Evolutionary conservation across 140 eudicot genomes (phyloP).

Genomic region (Erigeron philadelphicus): DNA sequence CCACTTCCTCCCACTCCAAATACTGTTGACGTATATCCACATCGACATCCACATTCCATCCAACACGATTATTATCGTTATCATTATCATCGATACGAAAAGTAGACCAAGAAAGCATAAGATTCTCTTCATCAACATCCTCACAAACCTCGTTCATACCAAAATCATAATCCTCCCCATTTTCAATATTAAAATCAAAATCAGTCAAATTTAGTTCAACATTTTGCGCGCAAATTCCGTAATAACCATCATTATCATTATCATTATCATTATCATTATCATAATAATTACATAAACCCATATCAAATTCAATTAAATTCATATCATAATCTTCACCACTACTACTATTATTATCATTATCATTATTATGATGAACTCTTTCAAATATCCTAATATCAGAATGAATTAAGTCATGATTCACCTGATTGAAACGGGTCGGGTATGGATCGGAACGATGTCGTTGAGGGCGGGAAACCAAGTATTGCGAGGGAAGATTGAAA

Average conservation of each 20-base stretch:
- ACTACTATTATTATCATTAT: background rate
- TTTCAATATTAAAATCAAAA: conserved; percentile 26
- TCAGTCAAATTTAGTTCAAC: conserved; percentile 35
- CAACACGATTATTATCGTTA: background rate
- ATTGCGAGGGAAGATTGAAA: conserved; percentile 23
- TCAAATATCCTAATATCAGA: conserved; percentile 23
- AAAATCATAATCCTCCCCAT: conserved; percentile 24
- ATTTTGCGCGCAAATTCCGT: conserved; percentile 21
- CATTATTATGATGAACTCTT: background rate
- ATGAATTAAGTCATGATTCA: conserved; percentile 23
- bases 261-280: conserved; percentile 13
- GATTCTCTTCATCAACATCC: conserved; percentile 28
- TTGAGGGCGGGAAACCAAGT: conserved; percentile 17
- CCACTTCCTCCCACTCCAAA: conserved; percentile 78
- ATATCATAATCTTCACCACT: conserved; percentile 25
- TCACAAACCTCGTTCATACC: conserved; percentile 26
- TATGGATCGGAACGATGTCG: conserved; percentile 13
- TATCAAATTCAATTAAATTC: conserved; percentile 22
- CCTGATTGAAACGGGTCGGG: background rate
- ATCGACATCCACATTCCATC: background rate
- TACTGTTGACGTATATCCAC: conserved; percentile 25
- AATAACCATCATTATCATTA: conserved; percentile 28
- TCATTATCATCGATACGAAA: conserved; percentile 36
- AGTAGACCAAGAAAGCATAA: conserved; percentile 42
- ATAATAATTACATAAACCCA: conserved; percentile 22